phyloP scores from a whole-genome alignment of 2,329 filamentous ascomycete genomes.

The Rhynchosporium graminicola region DNA sequence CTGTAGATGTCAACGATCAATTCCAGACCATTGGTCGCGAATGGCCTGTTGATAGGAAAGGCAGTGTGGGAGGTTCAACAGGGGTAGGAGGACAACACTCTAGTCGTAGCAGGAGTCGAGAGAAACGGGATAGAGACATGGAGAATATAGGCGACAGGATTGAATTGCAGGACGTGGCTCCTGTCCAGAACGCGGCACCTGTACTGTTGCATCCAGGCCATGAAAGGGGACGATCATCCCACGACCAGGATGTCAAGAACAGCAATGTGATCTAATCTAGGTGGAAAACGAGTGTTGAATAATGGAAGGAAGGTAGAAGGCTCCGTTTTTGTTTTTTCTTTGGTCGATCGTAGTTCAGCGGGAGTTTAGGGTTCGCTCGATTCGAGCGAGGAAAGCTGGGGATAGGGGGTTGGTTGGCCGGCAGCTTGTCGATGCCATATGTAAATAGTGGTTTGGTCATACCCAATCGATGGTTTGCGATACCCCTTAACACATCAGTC shows the following conservation, averaged over 20 bases:
- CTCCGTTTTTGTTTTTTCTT: not conserved
- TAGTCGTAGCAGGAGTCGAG: slow-evolving; percentile 18
- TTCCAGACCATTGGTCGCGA: slow-evolving; percentile 9
- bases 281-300: not conserved
- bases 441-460: not conserved
- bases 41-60: slow-evolving; percentile 32
- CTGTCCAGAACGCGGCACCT: slow-evolving; percentile 31
- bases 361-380: slow-evolving; percentile 12
- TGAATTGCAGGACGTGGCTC: slow-evolving; percentile 34
- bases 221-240: slow-evolving; percentile 25
- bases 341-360: slow-evolving; percentile 9
- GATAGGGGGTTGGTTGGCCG: not conserved
- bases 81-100: not conserved
- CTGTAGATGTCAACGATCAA: slow-evolving; percentile 42
- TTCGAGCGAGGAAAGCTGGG: not conserved
- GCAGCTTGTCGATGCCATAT: not conserved
- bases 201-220: slow-evolving; percentile 35
- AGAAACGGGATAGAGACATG: slow-evolving; percentile 22
- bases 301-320: not conserved
- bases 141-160: slow-evolving; percentile 24
- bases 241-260: slow-evolving; percentile 31
- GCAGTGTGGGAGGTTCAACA: slow-evolving; percentile 17
- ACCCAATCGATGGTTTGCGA: not conserved
- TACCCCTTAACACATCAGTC: not conserved
- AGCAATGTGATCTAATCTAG: slow-evolving; percentile 26